Percentiles rank a stretch among this genome's conserved stretches.
phyloP scores from a whole-genome alignment of 2,329 filamentous ascomycete species.

The Nannizziopsis arthrosporioides region DNA sequence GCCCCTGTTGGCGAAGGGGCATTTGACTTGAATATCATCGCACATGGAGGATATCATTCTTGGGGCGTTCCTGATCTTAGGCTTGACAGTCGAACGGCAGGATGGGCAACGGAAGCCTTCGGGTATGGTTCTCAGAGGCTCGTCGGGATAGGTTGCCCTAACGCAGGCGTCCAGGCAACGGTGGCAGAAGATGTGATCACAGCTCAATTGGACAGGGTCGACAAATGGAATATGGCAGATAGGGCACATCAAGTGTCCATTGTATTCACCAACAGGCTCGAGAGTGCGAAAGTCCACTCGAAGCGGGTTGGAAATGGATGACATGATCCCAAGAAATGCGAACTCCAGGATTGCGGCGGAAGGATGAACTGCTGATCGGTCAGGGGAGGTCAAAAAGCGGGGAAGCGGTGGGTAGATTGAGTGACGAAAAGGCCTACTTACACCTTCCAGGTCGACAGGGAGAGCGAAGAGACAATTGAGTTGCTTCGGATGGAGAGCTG shows the following conservation, averaged over 20 bases:
- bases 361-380: background rate
- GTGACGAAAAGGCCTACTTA: too few species aligned
- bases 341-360: too few species aligned
- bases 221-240: conserved; percentile 55
- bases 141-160: conserved; percentile 21
- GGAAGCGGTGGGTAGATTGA: background rate
- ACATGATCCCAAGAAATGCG: background rate
- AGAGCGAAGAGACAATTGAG: too few species aligned
- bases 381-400: background rate
- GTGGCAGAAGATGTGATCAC: conserved; percentile 53
- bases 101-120: conserved; percentile 42
- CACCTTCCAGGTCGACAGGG: too few species aligned
- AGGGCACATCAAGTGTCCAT: conserved; percentile 51
- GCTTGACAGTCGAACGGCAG: conserved; percentile 40
- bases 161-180: conserved; percentile 45
- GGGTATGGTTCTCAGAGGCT: background rate
- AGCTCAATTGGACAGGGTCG: conserved; percentile 46
- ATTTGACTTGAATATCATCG: conserved; percentile 49
- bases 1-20: conserved; percentile 44
- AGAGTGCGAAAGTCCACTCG: conserved; percentile 45
- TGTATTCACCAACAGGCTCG: conserved; percentile 46
- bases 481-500: too few species aligned
- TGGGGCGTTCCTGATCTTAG: conserved; percentile 36
- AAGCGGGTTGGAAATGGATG: conserved; percentile 9
- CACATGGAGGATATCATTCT: conserved; percentile 50